A percentile compares a stretch with the other conserved stretches of the same genome.
Evolutionary conservation across 2,329 filamentous ascomycete genomes (phyloP).

Genomic region (Xenoacremonium recifei): DNA sequence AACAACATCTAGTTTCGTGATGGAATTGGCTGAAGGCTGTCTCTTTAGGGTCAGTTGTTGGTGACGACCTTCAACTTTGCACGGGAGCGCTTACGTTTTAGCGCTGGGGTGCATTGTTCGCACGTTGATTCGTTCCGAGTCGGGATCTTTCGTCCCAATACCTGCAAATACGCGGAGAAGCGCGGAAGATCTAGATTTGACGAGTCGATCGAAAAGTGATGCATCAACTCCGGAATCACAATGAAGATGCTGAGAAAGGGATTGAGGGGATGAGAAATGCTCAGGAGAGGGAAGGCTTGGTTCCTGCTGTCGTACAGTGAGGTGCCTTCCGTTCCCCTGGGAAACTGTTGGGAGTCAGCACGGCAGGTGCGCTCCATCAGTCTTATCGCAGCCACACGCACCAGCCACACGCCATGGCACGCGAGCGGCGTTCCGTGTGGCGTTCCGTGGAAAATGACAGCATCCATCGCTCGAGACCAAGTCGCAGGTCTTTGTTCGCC

Average conservation of each 20-base stretch:
- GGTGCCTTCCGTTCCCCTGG: too few species aligned
- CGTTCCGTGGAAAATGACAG: conserved; percentile 19
- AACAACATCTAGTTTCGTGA: background rate
- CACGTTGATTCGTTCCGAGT: too few species aligned
- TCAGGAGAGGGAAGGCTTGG: background rate
- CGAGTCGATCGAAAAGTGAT: too few species aligned
- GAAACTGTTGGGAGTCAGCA: too few species aligned
- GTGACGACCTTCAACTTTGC: background rate
- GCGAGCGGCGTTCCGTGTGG: background rate
- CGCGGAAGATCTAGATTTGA: too few species aligned
- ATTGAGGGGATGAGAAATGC: too few species aligned
- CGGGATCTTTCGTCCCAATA: too few species aligned
- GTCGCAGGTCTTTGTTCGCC: background rate
- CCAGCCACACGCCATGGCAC: background rate
- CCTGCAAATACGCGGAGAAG: too few species aligned
- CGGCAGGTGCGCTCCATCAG: too few species aligned
- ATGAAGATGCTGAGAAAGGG: too few species aligned
- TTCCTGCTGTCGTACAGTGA: background rate
- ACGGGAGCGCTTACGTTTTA: conserved; percentile 5
- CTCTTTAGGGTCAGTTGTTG: background rate
- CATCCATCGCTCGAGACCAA: conserved; percentile 2
- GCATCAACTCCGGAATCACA: too few species aligned
- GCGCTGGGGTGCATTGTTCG: conserved; percentile 11
- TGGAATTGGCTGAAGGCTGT: background rate
- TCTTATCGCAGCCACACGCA: background rate